Base-by-base conservation (phyloP, 2,329 filamentous ascomycete genomes). In the Aspergillus vadensis region DNA sequence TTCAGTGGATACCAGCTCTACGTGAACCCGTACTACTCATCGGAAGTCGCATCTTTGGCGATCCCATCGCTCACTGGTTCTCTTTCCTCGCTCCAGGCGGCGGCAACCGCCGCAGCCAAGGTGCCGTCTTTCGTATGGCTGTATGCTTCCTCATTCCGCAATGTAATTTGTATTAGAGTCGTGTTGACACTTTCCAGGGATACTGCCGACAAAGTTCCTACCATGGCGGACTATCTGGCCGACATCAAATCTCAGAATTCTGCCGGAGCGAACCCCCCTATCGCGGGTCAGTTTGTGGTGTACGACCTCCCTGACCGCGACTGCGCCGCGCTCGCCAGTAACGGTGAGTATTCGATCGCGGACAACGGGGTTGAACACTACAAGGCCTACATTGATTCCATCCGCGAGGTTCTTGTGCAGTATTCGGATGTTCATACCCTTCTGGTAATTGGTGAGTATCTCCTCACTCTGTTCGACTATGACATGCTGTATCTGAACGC, bases 251-350 rank as follows among this genome's bases (percentile, higher is more conserved):
- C 74, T 38, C 69, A 79, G 65, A 84, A 85, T 59, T 74, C 71
- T 27, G 80, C 77, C 23, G 81, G 82, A 17, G 80, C 80, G 5
- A 80, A 71, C 55, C 77, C 79, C 36, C 77, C 78, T 4, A 69
- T 81, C 59, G 78, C 81, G n/a, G 81, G 79, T 15, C 79, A 78
- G 1, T 83, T 88, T 57, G 86, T 88, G 58, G 83, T 88, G 55
- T 88, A 88, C 72, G 83, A 88, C 70, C 76, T 88, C 12, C 86
- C 86, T 50, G 85, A 87, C 66, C 83, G 86, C 70, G 86, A 88
- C 70, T 88, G 86, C 68, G 82, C 86, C 12, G 86, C 86, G 52
- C 77, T 84, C 66, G 85, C 86, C 14, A 88, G 85, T 63, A 88
- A 88, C 68, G 86, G 86, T 62, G 86, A 88, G 72, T 82, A 85